These are phyloP conservation scores for Ganoderma resinaceum DNA, from an alignment of 1,284 basidiomycete genomes.

Conservation along the genomic window DNA sequence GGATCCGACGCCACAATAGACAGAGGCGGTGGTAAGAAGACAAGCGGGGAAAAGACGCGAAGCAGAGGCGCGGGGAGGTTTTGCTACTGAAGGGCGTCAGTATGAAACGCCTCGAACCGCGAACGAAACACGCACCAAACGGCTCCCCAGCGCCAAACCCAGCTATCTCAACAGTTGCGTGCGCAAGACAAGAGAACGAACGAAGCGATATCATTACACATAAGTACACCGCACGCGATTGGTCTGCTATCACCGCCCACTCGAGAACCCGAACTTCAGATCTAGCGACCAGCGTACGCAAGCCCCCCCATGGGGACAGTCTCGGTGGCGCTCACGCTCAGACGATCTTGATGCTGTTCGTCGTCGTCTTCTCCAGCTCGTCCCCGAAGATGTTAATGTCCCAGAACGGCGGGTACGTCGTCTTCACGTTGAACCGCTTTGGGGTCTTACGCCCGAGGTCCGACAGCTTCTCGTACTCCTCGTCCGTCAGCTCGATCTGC, in stretches of 20 bases:
- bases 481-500: constrained; percentile 56
- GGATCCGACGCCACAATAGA: no score
- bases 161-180: not conserved
- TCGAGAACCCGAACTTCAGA: not conserved
- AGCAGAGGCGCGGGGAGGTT: no score
- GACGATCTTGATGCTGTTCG: constrained; percentile 53
- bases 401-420: constrained; percentile 67
- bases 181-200: not conserved
- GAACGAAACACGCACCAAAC: not conserved
- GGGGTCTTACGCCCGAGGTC: constrained; percentile 60
- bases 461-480: constrained; percentile 56
- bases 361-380: constrained; percentile 60
- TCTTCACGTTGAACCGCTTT: constrained; percentile 71
- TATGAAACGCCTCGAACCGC: not conserved
- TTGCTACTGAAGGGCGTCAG: no score
- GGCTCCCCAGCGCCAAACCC: not conserved
- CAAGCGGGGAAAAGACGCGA: no score
- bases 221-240: not conserved
- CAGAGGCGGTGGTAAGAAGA: no score
- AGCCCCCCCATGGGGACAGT: no score
- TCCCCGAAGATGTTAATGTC: constrained; percentile 74
- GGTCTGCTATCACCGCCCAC: not conserved
- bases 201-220: not conserved
- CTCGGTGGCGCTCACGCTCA: constrained; percentile 16
- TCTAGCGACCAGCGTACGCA: no score